Percentiles rank a stretch among this genome's conserved stretches.
These are phyloP conservation scores for Pichia kluyveri DNA, from an alignment of 805 yeast species.

Conservation along the genomic window DNA sequence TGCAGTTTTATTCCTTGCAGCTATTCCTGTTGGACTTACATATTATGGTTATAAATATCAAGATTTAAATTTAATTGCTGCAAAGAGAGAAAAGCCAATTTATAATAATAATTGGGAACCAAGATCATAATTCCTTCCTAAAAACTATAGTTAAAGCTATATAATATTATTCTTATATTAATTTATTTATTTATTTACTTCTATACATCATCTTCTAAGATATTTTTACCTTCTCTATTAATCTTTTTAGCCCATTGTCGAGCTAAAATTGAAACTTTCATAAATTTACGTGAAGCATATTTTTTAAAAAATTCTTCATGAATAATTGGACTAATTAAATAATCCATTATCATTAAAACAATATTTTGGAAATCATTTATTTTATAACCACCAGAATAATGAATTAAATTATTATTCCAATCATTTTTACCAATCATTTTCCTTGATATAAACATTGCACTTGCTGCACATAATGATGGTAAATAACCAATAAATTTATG, in stretches of 20 bases:
- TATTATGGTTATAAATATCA: constrained; percentile 27
- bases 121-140: constrained; percentile 18
- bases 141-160: no score
- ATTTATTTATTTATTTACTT: neutral
- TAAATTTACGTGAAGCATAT: constrained; percentile 79
- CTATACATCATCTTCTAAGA: constrained; percentile 26
- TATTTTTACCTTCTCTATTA: constrained; percentile 35
- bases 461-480: constrained; percentile 79
- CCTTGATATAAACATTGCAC: constrained; percentile 79
- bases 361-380: constrained; percentile 66
- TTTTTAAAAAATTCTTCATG: constrained; percentile 92
- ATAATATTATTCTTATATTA: neutral
- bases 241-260: constrained; percentile 75
- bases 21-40: constrained; percentile 24
- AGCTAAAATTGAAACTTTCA: constrained; percentile 76
- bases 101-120: constrained; percentile 21
- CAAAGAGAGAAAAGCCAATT: constrained; percentile 24
- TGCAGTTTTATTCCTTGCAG: constrained; percentile 23
- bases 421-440: constrained; percentile 54
- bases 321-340: constrained; percentile 67
- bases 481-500: constrained; percentile 61
- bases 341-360: constrained; percentile 66
- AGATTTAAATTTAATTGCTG: constrained; percentile 17
- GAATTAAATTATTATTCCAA: constrained; percentile 83
- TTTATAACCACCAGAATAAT: constrained; percentile 85